Evolutionary conservation across 129 eudicot species (phyloP), one percentile per base, ranked within the genome.

Genomic region (Tanacetum coccineum): DNA sequence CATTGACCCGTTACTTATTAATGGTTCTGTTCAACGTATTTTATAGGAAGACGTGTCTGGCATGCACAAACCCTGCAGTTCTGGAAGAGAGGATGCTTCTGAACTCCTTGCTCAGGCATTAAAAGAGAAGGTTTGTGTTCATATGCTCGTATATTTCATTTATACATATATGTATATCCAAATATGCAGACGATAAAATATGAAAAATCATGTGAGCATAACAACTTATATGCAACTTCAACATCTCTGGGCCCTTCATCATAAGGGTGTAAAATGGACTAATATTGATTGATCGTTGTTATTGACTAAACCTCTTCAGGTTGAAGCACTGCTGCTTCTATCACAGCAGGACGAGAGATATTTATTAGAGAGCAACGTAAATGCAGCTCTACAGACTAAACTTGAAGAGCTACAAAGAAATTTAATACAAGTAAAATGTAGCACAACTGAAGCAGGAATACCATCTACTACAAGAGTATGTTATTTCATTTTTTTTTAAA

Each of bases 301-400:
- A 68, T 13, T 42, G 26, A 21, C 25, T 46, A 2, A 39, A 70
- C 66, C 40, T 42, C 2, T 59, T 80, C 86, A 93, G 99, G 99
- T 93, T 59, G 83, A 81, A 61, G 81, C 96, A 26, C 73, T 93
- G 52, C 56, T 93, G 82, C 96, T 93, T 62, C 64, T 93, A 54
- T 87, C 95, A 42, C 99, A 88, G 72, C 80, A 93, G 70, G 99
- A 93, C 72, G 99, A 93, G 70, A 79, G 96, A 50, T 81, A 93
- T 78, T 67, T 88, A 36, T 71, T 88, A 52, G 96, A 89, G 85
- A 83, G 85, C 70, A 86, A 92, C 73, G 90, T 88, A 45, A 83
- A 79, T 66, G 89, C 80, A 28, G 83, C 93, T 80, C 82, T 86
- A 57, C 92, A 79, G 78, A 80, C 51, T 50, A 93, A 85, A 71